Evolutionary conservation across 345 rosid genomes (phyloP).

Genomic region (Stellera chamaejasme): DNA sequence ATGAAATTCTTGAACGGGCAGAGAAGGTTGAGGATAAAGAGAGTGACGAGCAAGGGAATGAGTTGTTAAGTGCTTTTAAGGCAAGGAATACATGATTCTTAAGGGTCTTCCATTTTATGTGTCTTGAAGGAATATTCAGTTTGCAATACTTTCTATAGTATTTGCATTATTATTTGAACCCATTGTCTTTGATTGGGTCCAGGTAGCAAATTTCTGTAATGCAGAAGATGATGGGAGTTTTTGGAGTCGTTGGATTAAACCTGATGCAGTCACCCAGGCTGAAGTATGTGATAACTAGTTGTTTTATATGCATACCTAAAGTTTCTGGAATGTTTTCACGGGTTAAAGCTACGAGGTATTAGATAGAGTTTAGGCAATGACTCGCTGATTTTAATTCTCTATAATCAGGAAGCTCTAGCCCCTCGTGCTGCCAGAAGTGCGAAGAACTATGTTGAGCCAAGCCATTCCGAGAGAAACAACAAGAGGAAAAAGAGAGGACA

Average conservation of each 20-base stretch:
- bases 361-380: neutral
- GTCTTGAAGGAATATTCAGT: neutral
- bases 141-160: neutral
- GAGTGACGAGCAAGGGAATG: constrained; percentile 53
- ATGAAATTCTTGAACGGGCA: constrained; percentile 96
- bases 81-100: constrained; percentile 28
- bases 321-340: neutral
- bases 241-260: constrained; percentile 99
- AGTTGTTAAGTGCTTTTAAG: constrained; percentile 95
- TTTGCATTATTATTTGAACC: neutral
- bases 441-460: constrained; percentile 88
- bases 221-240: constrained; percentile 90
- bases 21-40: constrained; percentile 93
- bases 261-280: constrained; percentile 78
- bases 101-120: neutral
- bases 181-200: constrained; percentile 16
- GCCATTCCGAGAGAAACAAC: constrained; percentile 57
- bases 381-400: constrained; percentile 9
- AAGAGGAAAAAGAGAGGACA: constrained; percentile 88
- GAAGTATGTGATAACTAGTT: constrained; percentile 46
- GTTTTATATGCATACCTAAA: constrained; percentile 10
- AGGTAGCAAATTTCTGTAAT: constrained; percentile 91
- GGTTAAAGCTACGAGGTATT: neutral
- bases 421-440: constrained; percentile 96
- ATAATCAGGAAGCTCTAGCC: constrained; percentile 68